Evolutionary conservation across 1,284 basidiomycete species (phyloP).

Genomic region (Inonotus hispidus): DNA sequence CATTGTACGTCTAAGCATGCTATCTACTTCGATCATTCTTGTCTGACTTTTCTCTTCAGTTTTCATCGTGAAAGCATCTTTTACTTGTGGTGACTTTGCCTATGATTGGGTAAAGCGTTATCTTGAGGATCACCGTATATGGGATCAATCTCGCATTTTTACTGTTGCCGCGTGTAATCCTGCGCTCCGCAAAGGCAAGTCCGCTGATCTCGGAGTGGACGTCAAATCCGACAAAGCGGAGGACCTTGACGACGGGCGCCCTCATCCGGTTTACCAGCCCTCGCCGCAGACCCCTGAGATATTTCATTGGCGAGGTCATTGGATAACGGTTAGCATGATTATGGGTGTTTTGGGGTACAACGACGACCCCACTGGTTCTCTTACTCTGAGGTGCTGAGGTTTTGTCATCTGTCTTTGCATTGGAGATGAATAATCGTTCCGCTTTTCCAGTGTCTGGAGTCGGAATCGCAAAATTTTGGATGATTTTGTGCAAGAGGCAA

Average conservation of each 20-base stretch:
- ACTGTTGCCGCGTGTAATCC: constrained; percentile 13
- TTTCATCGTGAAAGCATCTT: constrained; percentile 16
- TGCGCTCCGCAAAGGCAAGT: neutral
- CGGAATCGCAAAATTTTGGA: constrained; percentile 17
- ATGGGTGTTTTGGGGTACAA: neutral
- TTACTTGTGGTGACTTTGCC: constrained; percentile 12
- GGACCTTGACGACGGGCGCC: constrained; percentile 3
- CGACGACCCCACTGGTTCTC: neutral
- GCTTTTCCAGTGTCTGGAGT: constrained; percentile 13
- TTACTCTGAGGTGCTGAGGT: constrained; percentile 9
- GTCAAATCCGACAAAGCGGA: neutral
- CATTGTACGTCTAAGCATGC: constrained; percentile 7
- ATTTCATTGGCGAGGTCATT: constrained; percentile 12
- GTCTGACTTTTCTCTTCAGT: neutral
- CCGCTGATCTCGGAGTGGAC: neutral
- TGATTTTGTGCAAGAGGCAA: constrained; percentile 17
- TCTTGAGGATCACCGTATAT: constrained; percentile 11
- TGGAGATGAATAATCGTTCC: neutral
- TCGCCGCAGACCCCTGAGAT: constrained; percentile 12
- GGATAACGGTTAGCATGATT: constrained; percentile 14
- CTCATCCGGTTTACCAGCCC: constrained; percentile 15
- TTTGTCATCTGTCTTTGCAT: neutral
- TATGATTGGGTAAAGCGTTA: constrained; percentile 17
- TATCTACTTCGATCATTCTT: neutral
- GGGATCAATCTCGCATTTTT: constrained; percentile 17